Evolutionary conservation across 2,329 filamentous ascomycete genomes (phyloP).

Genomic region (Phaeoacremonium minimum): DNA sequence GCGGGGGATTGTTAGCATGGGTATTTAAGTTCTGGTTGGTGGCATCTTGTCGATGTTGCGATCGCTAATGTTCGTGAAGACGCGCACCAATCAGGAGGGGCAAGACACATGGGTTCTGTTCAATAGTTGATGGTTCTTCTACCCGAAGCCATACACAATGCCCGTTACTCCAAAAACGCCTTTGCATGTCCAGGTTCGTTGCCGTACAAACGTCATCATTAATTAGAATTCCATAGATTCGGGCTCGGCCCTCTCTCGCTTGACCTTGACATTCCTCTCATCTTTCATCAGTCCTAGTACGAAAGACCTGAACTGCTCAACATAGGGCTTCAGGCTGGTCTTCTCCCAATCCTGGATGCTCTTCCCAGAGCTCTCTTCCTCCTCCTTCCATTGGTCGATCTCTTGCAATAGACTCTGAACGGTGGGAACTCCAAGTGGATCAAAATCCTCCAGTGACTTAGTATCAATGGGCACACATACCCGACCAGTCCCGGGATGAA

Average conservation of each 20-base stretch:
- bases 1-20: no score
- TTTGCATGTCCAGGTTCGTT: no score
- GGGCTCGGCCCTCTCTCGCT: constrained; percentile 50
- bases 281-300: constrained; percentile 77
- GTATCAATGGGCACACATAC: constrained; percentile 95
- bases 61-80: no score
- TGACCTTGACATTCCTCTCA: constrained; percentile 51
- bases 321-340: constrained; percentile 88
- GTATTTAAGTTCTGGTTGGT: no score
- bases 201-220: no score
- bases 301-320: constrained; percentile 83
- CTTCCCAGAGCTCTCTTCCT: constrained; percentile 34
- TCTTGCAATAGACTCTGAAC: constrained; percentile 77
- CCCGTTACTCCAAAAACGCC: no score
- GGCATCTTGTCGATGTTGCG: no score
- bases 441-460: constrained; percentile 70
- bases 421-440: constrained; percentile 84
- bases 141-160: no score
- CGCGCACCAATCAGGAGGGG: no score
- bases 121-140: no score
- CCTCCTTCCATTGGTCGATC: constrained; percentile 74
- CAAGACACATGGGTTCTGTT: no score
- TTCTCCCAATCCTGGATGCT: constrained; percentile 86
- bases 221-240: constrained; percentile 51
- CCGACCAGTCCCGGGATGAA: constrained; percentile 89